Evolutionary conservation across 768 basidiomycete species (phyloP), one percentile per base, ranked within the genome.

Genomic region (Collybia mongolica): DNA sequence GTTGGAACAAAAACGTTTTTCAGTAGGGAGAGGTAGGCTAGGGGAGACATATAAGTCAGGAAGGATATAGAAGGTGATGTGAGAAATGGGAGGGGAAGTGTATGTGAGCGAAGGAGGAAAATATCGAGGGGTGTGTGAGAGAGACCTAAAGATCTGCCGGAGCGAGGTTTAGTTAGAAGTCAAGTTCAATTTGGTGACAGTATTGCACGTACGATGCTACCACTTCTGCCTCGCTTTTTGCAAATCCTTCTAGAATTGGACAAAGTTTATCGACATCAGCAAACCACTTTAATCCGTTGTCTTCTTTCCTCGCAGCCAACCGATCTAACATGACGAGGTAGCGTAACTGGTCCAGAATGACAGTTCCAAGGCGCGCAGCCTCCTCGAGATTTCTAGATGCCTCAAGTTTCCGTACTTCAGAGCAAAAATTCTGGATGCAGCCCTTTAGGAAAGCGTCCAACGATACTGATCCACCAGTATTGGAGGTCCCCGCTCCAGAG

Each of bases 311-410:
- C 11, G 73, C 69, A 0, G 90, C 89, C 14, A 92, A 67, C 17
- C 73, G 73, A 58, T 93, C 90, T 9, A 91, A 70, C 68, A 81
- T 77, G 65, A 90, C 86, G 18, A 93, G 73, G 65, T 90, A 87
- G 20, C 71, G 74, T 9, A 92, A 62, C 54, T 86, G 78, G 23
- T 79, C 72, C 40, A 79, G 66, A 5, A 89, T 72, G 18, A 66
- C 60, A 39, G 65, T 66, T 2, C 79, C 80, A 20, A 81, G 62
- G 29, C 64, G 65, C 9, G 79, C 78, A 18, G 82, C 85, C 54
- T 78, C 71, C 26, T 77, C 63, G 2, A 75, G 74, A 59, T 84
- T 76, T 47, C 81, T 76, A n/a, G 54, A 54, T 14, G 70, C 72
- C 38, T 77, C 77, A 3, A 68, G 60, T 58, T 79, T 80, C 61